Percentiles rank a stretch among this genome's conserved stretches.
These are phyloP conservation scores for Torulaspora quercuum DNA, from an alignment of 805 yeast genomes.

Conservation along the genomic window DNA sequence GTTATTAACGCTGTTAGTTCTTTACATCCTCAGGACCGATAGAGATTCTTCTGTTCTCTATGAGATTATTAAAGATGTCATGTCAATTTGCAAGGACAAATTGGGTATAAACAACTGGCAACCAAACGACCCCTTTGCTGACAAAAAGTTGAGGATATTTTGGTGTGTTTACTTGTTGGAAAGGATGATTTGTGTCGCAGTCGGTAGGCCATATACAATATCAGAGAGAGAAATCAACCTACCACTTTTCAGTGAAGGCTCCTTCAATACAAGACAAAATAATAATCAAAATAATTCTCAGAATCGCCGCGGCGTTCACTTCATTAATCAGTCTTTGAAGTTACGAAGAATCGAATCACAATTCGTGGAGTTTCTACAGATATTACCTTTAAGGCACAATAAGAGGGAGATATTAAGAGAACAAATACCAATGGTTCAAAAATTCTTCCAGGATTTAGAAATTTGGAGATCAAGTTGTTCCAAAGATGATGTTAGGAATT, in stretches of 20 bases:
- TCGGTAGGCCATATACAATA: conserved; percentile 55
- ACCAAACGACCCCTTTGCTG: conserved; percentile 27
- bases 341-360: conserved; percentile 57
- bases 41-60: conserved; percentile 54
- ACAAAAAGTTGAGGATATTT: conserved; percentile 51
- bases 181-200: conserved; percentile 58
- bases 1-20: conserved; percentile 48
- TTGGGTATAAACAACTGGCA: conserved; percentile 30
- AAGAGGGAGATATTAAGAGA: conserved; percentile 23
- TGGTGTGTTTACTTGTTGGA: conserved; percentile 65
- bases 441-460: conserved; percentile 52
- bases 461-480: conserved; percentile 55
- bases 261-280: conserved; percentile 27
- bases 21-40: conserved; percentile 59
- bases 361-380: conserved; percentile 52
- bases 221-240: conserved; percentile 49
- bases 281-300: conserved; percentile 25
- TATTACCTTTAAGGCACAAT: conserved; percentile 30
- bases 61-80: conserved; percentile 51
- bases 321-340: conserved; percentile 55
- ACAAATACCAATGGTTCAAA: conserved; percentile 51
- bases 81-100: conserved; percentile 41
- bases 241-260: conserved; percentile 49
- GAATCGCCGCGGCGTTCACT: conserved; percentile 35
- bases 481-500: conserved; percentile 39